A percentile compares a stretch with the other conserved stretches of the same genome.
Conservation (phyloP, 768 basidiomycete species). For the Punctularia strigosozonata region DNA sequence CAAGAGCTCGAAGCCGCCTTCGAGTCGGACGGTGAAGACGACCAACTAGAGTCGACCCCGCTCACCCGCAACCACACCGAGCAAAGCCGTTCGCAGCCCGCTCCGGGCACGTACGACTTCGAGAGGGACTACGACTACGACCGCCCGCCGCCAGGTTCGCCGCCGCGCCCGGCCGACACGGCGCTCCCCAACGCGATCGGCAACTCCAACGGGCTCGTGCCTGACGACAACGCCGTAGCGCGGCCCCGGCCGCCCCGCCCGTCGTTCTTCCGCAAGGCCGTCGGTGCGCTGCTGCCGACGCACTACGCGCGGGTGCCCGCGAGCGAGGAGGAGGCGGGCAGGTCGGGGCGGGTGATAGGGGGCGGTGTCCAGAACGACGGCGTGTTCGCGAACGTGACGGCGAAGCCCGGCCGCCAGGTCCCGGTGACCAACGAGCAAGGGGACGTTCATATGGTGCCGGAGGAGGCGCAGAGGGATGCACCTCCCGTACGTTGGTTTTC, state of each 20-base stretch:
- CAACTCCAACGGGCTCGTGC: conserved; percentile 60
- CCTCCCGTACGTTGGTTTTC: conserved; percentile 65
- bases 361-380: conserved; percentile 82
- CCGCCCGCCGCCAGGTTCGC: conserved; percentile 70
- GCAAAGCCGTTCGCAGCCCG: conserved; percentile 6
- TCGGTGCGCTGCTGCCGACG: conserved; percentile 52
- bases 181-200: conserved; percentile 60
- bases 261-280: conserved; percentile 47
- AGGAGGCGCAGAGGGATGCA: conserved; percentile 68
- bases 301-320: conserved; percentile 48
- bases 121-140: conserved; percentile 64
- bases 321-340: conserved; percentile 19
- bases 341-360: conserved; percentile 27
- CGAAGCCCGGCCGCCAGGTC: conserved; percentile 55
- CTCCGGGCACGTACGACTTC: conserved; percentile 58
- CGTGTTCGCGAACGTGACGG: conserved; percentile 89
- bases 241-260: conserved; percentile 22
- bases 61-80: conserved; percentile 18
- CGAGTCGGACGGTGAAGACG: conserved; percentile 42
- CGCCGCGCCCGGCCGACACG: conserved; percentile 43
- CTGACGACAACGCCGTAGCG: conserved; percentile 37
- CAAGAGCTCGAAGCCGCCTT: conserved; percentile 75
- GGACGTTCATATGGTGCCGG: conserved; percentile 54
- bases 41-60: conserved; percentile 23
- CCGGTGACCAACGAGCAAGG: conserved; percentile 41